Base-by-base conservation (phyloP, 768 basidiomycete species). In the Trichaptum fuscoviolaceum region DNA sequence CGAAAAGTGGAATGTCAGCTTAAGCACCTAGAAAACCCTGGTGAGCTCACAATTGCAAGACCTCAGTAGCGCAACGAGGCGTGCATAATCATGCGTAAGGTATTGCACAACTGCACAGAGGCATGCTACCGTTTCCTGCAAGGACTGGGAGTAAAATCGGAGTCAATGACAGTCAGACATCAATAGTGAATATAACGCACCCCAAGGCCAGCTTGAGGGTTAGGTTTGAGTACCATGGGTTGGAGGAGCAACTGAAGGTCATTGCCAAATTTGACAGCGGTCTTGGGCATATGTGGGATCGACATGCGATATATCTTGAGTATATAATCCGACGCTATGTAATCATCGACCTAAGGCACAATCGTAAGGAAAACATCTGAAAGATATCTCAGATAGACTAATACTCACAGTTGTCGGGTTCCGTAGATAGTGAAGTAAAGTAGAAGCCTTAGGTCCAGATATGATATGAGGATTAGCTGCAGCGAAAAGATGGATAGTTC, bases 121-220 rank as follows among this genome's bases (percentile, higher is more conserved):
- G 70, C 96, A 98, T 0, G 93, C 93, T 17, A 99, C 91, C 15
- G 88, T 87, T 76, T 98, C 97, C 78, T 96, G 94, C 35, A 99
- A 76, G 24, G 91, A 88, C 91, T 95, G 69, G 1, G 58, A 20
- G 64, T 18, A 26, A 26, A 63, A 30, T 58, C 35, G 67, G 34
- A 23, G 20, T 36, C 64, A 20, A 68, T 24, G 23, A 42, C 10
- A 35, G 27, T 58, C 25, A 20, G 66, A 34, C 63, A 1, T 26
- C 17, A 10, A 62, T 61, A 68, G 62, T 60, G 23, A 30, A 30
- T 8, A 3, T 8, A 30, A 73, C 84, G 34, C 67, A 92, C 91
- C 76, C 84, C 80, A 9, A 91, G 79, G 26, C 90, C 87, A 15
- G 88, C 89, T 1, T 83, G 77, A 52, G 83, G 81, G 0, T 89